These are phyloP conservation scores for Pterocarpus macrocarpus DNA, from an alignment of 306 rosid genomes.

Conservation along the genomic window DNA sequence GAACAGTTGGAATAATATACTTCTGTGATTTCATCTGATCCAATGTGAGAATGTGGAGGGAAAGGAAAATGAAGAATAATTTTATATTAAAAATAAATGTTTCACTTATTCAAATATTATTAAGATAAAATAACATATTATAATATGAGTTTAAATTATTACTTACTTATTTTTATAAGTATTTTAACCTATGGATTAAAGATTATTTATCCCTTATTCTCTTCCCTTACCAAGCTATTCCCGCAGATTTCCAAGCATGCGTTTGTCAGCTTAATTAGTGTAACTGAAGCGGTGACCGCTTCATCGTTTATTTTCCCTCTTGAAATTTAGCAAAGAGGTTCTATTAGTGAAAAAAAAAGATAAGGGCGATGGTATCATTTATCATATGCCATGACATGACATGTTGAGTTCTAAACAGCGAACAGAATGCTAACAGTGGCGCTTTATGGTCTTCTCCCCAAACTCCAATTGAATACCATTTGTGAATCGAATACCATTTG, in stretches of 20 bases:
- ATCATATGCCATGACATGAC: neutral
- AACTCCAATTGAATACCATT: neutral
- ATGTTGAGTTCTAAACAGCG: neutral
- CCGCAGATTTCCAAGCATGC: conserved; percentile 2
- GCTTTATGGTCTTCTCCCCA: neutral
- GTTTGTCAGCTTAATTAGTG: neutral
- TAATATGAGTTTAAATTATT: too few relatives aligned
- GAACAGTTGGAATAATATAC: neutral
- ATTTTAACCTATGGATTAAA: neutral
- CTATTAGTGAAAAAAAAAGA: neutral
- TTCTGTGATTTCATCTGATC: neutral
- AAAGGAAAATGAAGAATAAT: neutral
- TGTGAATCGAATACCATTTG: neutral
- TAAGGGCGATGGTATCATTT: too few relatives aligned
- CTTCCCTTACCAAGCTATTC: neutral
- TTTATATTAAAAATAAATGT: too few relatives aligned
- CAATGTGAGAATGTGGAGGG: neutral
- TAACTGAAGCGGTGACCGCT: neutral
- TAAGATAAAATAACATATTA: too few relatives aligned
- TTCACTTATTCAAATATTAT: neutral
- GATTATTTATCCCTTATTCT: neutral
- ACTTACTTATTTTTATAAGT: too few relatives aligned
- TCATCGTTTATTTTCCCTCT: conserved; percentile 10
- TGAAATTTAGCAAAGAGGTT: conserved; percentile 2
- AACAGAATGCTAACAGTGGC: neutral